These are phyloP conservation scores for Hypoxylon sp. DNA, from an alignment of 2,329 filamentous ascomycete genomes.

Conservation along the genomic window DNA sequence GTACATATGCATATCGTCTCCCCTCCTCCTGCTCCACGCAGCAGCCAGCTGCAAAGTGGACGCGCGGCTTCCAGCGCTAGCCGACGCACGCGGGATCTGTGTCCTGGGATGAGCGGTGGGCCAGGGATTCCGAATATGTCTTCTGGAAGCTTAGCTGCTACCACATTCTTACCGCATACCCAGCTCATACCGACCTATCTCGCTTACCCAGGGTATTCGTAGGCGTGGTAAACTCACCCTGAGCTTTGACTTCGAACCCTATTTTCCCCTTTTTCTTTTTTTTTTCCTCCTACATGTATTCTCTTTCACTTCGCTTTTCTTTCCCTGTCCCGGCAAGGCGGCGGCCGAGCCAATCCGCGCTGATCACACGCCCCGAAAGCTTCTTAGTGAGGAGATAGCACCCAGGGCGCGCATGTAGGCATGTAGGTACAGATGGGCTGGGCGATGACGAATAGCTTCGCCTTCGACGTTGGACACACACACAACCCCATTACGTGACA, in stretches of 20 bases:
- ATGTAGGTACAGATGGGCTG: constrained; percentile 5
- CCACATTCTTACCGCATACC: constrained; percentile 6
- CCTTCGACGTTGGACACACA: constrained; percentile 19
- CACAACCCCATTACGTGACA: constrained; percentile 28
- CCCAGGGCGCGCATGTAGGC: neutral
- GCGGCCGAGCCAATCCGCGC: constrained; percentile 29
- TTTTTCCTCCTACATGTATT: too few relatives aligned
- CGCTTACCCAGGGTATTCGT: neutral
- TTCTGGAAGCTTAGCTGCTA: constrained; percentile 38
- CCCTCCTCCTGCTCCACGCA: neutral
- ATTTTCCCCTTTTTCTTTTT: constrained; percentile 15
- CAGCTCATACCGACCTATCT: neutral
- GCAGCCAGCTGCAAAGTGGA: constrained; percentile 35
- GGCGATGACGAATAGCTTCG: constrained; percentile 45
- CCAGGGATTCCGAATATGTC: constrained; percentile 7
- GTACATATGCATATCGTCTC: constrained; percentile 26
- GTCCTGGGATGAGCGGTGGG: constrained; percentile 13
- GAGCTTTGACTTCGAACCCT: constrained; percentile 25
- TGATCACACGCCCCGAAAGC: constrained; percentile 32
- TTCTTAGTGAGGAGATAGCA: constrained; percentile 15
- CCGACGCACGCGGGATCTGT: constrained; percentile 14
- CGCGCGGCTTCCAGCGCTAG: constrained; percentile 38
- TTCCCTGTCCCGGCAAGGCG: constrained; percentile 4
- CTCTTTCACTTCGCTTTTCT: neutral
- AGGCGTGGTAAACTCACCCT: constrained; percentile 21